Evolutionary conservation across 257 asterid species (phyloP), one percentile per base, ranked within the genome.

Genomic region (Solanum appendiculatum): DNA sequence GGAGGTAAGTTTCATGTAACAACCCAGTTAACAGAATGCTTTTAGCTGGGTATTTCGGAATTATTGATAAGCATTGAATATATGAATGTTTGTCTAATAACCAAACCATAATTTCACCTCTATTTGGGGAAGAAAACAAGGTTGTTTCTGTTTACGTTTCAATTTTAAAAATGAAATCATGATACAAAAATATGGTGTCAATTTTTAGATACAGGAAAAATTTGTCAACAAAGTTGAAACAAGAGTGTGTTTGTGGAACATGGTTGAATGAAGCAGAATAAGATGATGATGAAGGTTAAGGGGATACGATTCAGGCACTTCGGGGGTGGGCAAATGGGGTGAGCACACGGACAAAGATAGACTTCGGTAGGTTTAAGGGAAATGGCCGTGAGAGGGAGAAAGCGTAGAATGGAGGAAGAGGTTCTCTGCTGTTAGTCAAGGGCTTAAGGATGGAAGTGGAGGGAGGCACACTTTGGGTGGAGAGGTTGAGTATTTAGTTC

Each of bases 1-100:
- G 99, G 99, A 95, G 99, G 99, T 94, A 91, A 68, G 91, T 34
- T 40, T 86, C 37, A 90, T 46, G 87, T 44, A 29, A 68, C 46
- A 54, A 29, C 20, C 29, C 85, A 48, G 51, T 21, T 73, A 21
- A 73, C 20, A 27, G 21, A 73, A 73, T 37, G 51, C 18, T 37
- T 73, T 11, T 78, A 25, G 80, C 0, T 34, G 81, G 9, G 0
- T 34, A 34, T 74, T 33, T 75, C 12, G 4, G 12, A 40, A 40
- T 40, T 39, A 13, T 75, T 75, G 56, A 40, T 40, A 40, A 13
- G 21, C 36, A 39, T 75, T 40, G 34, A n/a, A 18, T 6, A 75
- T 13, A n/a, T 40, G 58, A 75, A 75, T 75, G 58, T 3, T 75
- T 74, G 82, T 75, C 12, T 39, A 75, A 7, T 75, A 25, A 23